Conservation (phyloP, 2,329 filamentous ascomycete species). For the Alternaria burnsii region DNA sequence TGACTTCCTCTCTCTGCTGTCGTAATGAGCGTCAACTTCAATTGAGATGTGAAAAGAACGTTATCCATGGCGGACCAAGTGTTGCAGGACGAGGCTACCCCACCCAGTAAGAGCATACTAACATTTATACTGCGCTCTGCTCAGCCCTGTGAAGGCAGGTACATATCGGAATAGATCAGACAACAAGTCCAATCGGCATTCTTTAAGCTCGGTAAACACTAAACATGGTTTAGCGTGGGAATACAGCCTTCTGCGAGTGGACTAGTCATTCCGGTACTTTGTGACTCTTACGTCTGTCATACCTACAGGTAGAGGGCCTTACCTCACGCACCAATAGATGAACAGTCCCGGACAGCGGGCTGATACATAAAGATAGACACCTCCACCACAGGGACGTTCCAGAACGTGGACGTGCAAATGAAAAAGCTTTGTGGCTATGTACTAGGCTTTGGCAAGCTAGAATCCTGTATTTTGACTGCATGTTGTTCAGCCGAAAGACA, state of each 20-base stretch:
- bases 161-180: slow-evolving; percentile 9
- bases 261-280: slow-evolving; percentile 10
- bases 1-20: slow-evolving; percentile 39
- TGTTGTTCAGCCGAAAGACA: neutral
- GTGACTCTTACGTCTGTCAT: neutral
- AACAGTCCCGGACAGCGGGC: neutral
- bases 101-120: neutral
- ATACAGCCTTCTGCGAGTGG: neutral
- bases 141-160: neutral
- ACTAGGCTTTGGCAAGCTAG: neutral
- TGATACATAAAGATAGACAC: neutral
- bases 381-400: neutral
- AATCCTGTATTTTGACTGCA: neutral
- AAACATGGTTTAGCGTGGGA: slow-evolving; percentile 1
- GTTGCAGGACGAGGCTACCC: neutral
- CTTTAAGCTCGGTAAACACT: slow-evolving; percentile 12
- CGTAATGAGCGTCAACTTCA: slow-evolving; percentile 44
- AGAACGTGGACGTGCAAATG: neutral
- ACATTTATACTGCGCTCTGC: slow-evolving; percentile 1
- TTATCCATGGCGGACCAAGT: slow-evolving; percentile 31
- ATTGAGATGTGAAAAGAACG: slow-evolving; percentile 36
- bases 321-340: neutral
- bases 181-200: slow-evolving; percentile 14
- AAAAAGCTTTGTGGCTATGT: neutral
- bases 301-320: neutral